Evolutionary conservation across 75 land plant species (phyloP), one percentile per base, ranked within the genome.

Genomic region (Larix kaempferi): DNA sequence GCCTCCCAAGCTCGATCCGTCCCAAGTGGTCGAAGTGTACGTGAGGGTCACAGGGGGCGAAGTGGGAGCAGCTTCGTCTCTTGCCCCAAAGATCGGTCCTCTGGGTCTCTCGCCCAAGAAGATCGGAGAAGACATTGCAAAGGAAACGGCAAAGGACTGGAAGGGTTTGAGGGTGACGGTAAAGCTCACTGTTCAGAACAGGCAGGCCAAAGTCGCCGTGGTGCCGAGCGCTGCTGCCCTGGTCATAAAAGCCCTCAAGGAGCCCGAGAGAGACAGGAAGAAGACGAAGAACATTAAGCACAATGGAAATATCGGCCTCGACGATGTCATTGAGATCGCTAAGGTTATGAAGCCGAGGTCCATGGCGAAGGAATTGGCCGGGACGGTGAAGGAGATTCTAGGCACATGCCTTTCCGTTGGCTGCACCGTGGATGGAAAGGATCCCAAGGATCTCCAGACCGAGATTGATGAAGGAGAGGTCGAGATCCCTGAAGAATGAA

Each of bases 341-440:
- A 83, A 76, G 77, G 77, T 91, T 22, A 91, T 91, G 94, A 60
- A 74, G 76, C 86, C 91, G 29, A 79, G 92, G 54, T 91, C 94
- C 56, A 91, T 91, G 94, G 92, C 94, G 25, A 91, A 91, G 84
- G 83, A 78, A 6, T 41, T 85, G 66, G 15, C 82, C 15, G 92
- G 92, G 0, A 78, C 92, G 25, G 90, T 91, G 2, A 91, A 91
- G 94, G 94, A 91, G 79, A 91, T 91, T 58, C 66, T 91, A 13
- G 94, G 94, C 22, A 91, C 94, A 1, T 91, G 94, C 41, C 92
- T 91, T 6, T 89, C 92, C 13, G 94, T 91, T 27, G 94, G 94
- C 2, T 91, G 92, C 73, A 90, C 94, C 26, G 92, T 91, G 21
- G 94, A 89, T 71, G 94, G 94, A 12, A 91, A 91, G 82, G 82